These are phyloP conservation scores for Solanum sitiens DNA, from an alignment of 257 asterid genomes.

Conservation along the genomic window DNA sequence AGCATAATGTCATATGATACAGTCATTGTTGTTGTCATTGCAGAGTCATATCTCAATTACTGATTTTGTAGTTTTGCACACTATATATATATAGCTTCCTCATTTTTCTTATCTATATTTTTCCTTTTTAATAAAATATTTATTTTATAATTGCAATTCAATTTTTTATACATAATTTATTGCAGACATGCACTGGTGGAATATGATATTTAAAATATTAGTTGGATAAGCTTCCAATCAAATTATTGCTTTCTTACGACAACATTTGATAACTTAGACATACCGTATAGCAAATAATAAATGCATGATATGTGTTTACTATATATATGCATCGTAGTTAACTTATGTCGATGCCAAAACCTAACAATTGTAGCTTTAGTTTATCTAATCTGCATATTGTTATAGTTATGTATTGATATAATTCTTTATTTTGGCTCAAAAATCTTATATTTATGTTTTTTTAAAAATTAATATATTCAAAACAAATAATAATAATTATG, in stretches of 20 bases:
- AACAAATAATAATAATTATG: too few relatives aligned
- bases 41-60: neutral
- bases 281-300: neutral
- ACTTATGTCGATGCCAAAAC: neutral
- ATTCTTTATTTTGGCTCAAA: neutral
- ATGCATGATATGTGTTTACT: neutral
- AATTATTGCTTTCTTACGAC: neutral
- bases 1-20: neutral
- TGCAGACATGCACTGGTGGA: neutral
- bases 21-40: neutral
- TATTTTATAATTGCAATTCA: neutral
- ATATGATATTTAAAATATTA: neutral
- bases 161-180: neutral
- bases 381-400: neutral
- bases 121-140: neutral
- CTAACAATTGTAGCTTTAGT: neutral
- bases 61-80: neutral
- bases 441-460: neutral
- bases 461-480: too few relatives aligned
- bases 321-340: neutral
- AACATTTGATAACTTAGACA: neutral
- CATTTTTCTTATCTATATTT: neutral
- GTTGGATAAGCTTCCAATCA: neutral
- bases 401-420: neutral
- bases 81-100: neutral